These are phyloP conservation scores for Botrytis pseudocinerea DNA, from an alignment of 2,329 filamentous ascomycete species.

Conservation along the genomic window DNA sequence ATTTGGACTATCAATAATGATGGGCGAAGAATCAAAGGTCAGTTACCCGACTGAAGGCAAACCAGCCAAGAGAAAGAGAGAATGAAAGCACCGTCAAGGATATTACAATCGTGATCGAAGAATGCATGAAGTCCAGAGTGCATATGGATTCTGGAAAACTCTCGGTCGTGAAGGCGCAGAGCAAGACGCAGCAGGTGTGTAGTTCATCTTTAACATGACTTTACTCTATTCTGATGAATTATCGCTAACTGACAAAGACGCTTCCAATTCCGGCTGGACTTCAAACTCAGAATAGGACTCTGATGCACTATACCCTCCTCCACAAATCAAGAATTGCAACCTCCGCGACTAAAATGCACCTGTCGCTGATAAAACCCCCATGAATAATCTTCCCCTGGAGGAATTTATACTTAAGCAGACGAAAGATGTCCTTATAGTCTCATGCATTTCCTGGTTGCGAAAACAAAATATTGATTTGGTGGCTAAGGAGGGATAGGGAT, in stretches of 20 bases:
- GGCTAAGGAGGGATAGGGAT: background rate
- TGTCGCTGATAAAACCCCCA: background rate
- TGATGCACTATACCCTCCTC: background rate
- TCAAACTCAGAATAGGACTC: background rate
- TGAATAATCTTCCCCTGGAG: background rate
- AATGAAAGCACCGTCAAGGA: background rate
- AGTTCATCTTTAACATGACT: background rate
- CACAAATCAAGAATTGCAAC: background rate
- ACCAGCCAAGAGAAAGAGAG: background rate
- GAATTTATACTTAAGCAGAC: background rate
- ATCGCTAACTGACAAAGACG: background rate
- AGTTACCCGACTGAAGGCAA: background rate
- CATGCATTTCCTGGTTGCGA: background rate
- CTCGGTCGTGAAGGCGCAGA: background rate
- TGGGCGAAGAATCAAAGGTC: background rate
- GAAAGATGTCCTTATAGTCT: background rate
- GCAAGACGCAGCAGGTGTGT: background rate
- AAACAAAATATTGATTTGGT: background rate
- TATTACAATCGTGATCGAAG: background rate
- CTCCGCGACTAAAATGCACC: background rate
- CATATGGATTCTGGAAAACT: background rate
- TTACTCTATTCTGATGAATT: rapidly evolving
- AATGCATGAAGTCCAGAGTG: background rate
- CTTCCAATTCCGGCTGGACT: background rate
- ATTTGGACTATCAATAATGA: background rate